Evolutionary conservation across 2,329 filamentous ascomycete genomes (phyloP), one percentile per base, ranked within the genome.

Genomic region (Tolypocladium ovalisporum): DNA sequence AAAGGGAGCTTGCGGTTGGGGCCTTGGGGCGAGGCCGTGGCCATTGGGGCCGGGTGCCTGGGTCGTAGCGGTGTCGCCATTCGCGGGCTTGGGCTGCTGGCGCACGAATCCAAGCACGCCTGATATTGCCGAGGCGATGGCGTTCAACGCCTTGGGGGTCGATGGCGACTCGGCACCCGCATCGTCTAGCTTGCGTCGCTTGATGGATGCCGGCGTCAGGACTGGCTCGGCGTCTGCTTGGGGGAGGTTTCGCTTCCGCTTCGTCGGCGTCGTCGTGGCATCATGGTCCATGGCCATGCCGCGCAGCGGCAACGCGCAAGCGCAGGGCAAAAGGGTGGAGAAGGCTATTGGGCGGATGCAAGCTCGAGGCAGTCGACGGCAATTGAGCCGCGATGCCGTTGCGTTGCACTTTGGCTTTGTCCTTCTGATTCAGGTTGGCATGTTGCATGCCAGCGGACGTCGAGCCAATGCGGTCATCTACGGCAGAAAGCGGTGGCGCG

Each of bases 111-210:
- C 64, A 54, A 67, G 61, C 13, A 65, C 62, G 8, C 64, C 63
- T 17, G 69, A 66, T 15, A 71, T 65, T n/a, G 64, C 68, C 9
- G 68, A 66, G 12, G 67, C 65, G 54, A 71, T 68, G 52, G 65
- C 64, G 32, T 66, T 64, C 40, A 71, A 60, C 3, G 68, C 65
- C 27, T 63, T 67, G 2, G 70, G 67, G 4, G 68, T 66, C 19
- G 67, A 67, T 5, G 67, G 62, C 8, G 65, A 64, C 53, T 58
- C 59, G 10, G 62, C 58, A 8, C 60, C 59, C 10, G 63, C 59
- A 37, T 65, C 64, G 42, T 71, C 68, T n/a, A 72, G 56, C 58
- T 63, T 68, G 52, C 65, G 66, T 36, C 65, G 68, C 62, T 72
- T 72, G 59, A 63, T 59, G 8, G 68, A 57, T 4, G 63, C 52